Base-by-base conservation (phyloP, 164 flowering plant genomes). In the Berberis thunbergii region DNA sequence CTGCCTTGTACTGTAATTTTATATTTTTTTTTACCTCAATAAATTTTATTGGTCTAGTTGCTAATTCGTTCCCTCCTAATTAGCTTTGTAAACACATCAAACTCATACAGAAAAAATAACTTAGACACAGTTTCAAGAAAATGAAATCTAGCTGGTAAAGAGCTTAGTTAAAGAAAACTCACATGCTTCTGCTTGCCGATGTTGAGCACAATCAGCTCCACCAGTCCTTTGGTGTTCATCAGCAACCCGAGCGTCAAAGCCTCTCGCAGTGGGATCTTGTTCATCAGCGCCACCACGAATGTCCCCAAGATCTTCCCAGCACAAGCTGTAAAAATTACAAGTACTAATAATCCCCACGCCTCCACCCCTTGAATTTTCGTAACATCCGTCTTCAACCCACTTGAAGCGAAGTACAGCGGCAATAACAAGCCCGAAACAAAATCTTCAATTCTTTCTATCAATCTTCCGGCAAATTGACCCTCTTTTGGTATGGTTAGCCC, bases 221-320 rank as follows among this genome's bases (percentile, higher is more conserved):
- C 54, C 54, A 87, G 50, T 2, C 94, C 94, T 73, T 87, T 87
- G 1, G 87, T 85, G 55, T 83, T 87, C 94, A 87, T 87, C 45
- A 87, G 62, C 49, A 87, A 41, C 0, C 90, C 94, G 3, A 87
- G 83, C 5, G 86, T 68, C 1, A 82, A 7, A 1, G 84, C 50
- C 39, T 85, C 89, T 62, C 79, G 72, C 4, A 59, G 67, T 13
- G 90, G 86, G 11, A 87, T 79, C 77, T 10, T 69, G 26, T 61
- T 75, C 69, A 74, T 74, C 79, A 72, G 3, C 26, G 74, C 72
- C 13, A 68, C 76, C 9, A 62, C 52, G 11, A 70, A 66, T 2
- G 79, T 76, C 13, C 79, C 79, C 40, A 68, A 0, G n/a, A 76
- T 63, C 55, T 76, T 76, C 45, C 79, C 79, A 1, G 66, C 58